phyloP scores from a whole-genome alignment of 176 grass and related monocot species.

The Oryza nivara region DNA sequence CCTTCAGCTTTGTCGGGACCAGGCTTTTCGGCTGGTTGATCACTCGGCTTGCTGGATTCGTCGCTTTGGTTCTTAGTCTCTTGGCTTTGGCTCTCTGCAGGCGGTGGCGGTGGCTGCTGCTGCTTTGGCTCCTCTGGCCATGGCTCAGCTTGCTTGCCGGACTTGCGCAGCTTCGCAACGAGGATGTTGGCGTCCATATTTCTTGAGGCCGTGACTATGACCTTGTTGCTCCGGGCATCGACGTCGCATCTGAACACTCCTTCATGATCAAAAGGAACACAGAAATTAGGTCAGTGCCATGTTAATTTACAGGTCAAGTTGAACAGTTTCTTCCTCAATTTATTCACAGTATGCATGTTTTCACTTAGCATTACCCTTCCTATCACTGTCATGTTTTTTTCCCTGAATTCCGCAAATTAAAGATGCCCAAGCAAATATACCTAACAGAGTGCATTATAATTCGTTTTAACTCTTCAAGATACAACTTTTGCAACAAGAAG shows the following conservation, averaged over 20 bases:
- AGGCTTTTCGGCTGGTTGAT: slow-evolving; percentile 22
- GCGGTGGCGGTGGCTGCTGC: not conserved
- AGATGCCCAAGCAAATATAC: not conserved
- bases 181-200: slow-evolving; percentile 52
- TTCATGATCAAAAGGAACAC: slow-evolving; percentile 26
- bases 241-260: slow-evolving; percentile 59
- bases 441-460: not conserved
- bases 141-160: slow-evolving; percentile 63
- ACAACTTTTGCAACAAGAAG: not conserved
- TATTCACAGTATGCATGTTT: not conserved
- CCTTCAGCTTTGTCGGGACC: slow-evolving; percentile 22
- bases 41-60: slow-evolving; percentile 32
- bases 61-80: slow-evolving; percentile 31
- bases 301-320: not conserved
- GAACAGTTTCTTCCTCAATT: not conserved
- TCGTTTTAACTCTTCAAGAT: not conserved
- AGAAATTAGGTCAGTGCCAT: not conserved
- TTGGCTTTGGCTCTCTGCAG: slow-evolving; percentile 40
- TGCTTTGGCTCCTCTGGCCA: slow-evolving; percentile 48
- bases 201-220: slow-evolving; percentile 43
- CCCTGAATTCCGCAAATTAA: not conserved
- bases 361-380: not conserved
- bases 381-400: not conserved
- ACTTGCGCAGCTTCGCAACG: slow-evolving; percentile 58
- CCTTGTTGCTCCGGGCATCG: slow-evolving; percentile 62